Base-by-base conservation (phyloP, 257 asterid species). In the Nicotiana attenuata region DNA sequence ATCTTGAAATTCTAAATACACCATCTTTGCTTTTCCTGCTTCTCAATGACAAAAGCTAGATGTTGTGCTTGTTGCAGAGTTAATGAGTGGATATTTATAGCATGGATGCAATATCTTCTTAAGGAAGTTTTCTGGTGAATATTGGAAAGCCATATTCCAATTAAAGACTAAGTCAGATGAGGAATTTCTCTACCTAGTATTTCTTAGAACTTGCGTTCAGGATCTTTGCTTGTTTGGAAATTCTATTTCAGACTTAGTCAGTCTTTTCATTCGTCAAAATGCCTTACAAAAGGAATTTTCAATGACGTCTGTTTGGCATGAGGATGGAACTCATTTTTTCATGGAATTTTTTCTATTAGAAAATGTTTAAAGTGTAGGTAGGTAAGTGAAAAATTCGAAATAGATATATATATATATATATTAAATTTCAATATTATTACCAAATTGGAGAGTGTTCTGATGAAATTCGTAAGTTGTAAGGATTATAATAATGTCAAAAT, bases 1-100 rank as follows among this genome's bases (percentile, higher is more conserved):
- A 56, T 86, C 88, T 77, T 83, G 82, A 47, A 83, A 76, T 29
- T 55, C 69, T 61, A 78, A 20, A 57, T 57, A 65, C 4, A 38
- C 78, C 50, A 16, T n/a, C 38, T 60, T 77, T 17, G 8, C 22
- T 16, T 35, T n/a, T n/a, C n/a, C n/a, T n/a, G n/a, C n/a, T n/a
- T n/a, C 26, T 5, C 77, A 35, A 19, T 68, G 55, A 35, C 55
- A 19, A 68, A 67, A 35, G 75, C 76, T 9, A 66, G 26, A 33
- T 9, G 28, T 1, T 33, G 52, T 67, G 1, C 77, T 68, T 68
- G 56, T n/a, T 41, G 24, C 45, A 38, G n/a, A n/a, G 0, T 41
- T 19, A 69, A 41, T 8, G 33, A 11, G 59, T 69, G 13, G 31
- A 38, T 38, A 38, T 38, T 38, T 68, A 68, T 68, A 68, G 31